These are phyloP conservation scores for Cercospora citrullina DNA, from an alignment of 2,329 filamentous ascomycete genomes.

Conservation along the genomic window DNA sequence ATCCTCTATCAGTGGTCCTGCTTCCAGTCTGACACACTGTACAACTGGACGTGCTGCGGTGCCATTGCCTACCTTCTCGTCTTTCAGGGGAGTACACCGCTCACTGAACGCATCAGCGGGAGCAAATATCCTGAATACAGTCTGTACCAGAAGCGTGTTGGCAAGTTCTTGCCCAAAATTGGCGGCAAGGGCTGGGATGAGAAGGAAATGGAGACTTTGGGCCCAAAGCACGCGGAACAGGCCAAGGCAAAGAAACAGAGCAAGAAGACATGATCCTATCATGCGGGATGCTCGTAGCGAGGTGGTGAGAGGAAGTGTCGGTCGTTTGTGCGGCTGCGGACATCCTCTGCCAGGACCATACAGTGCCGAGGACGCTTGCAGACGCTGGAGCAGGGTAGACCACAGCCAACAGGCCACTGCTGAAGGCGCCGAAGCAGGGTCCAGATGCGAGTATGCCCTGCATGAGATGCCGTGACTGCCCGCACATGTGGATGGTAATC, in stretches of 20 bases:
- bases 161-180: conserved; percentile 72
- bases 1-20: conserved; percentile 85
- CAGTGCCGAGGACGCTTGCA: not conserved
- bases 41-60: conserved; percentile 78
- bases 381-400: not conserved
- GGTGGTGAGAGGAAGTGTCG: not conserved
- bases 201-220: conserved; percentile 29
- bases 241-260: conserved; percentile 12
- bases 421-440: not conserved
- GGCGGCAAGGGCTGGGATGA: conserved; percentile 38
- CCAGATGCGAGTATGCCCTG: conserved; percentile 1
- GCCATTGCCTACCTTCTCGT: conserved; percentile 69
- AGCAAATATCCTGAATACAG: conserved; percentile 87
- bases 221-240: conserved; percentile 19
- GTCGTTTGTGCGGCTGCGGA: not conserved
- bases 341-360: not conserved
- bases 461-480: not conserved
- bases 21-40: conserved; percentile 66
- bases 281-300: not conserved
- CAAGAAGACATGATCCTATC: conserved; percentile 3
- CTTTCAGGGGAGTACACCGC: conserved; percentile 84
- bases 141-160: conserved; percentile 78
- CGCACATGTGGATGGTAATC: not conserved
- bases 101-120: conserved; percentile 79
- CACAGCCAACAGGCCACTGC: not conserved